Percentiles rank a stretch among this genome's conserved stretches.
phyloP scores from a whole-genome alignment of 2,329 filamentous ascomycete species.

The Zymoseptoria tritici region DNA sequence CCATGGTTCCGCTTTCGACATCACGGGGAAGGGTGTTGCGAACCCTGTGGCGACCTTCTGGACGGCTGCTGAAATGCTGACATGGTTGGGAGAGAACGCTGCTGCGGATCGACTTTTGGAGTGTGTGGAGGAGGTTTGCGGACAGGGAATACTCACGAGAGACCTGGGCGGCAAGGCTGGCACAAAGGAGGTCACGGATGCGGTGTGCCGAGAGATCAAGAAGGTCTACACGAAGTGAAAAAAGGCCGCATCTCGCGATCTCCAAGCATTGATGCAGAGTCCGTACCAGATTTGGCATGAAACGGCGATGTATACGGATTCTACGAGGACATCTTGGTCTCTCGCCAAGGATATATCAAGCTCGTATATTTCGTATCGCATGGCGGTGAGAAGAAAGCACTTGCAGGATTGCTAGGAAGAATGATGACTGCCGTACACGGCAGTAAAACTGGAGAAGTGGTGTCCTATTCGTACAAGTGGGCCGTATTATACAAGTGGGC shows the following conservation, averaged over 20 bases:
- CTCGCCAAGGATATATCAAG: not conserved
- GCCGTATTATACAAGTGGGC: too few relatives aligned
- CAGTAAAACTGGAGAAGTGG: not conserved
- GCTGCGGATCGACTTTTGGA: constrained; percentile 45
- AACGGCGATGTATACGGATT: not conserved
- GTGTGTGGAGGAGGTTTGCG: constrained; percentile 48
- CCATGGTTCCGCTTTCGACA: constrained; percentile 50
- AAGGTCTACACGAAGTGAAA: constrained; percentile 1
- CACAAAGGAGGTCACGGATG: constrained; percentile 38
- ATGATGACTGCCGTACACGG: not conserved
- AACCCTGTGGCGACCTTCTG: constrained; percentile 55
- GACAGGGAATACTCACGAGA: constrained; percentile 44
- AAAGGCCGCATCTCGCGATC: not conserved
- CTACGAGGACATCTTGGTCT: not conserved
- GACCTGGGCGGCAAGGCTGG: constrained; percentile 45
- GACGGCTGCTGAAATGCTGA: constrained; percentile 52
- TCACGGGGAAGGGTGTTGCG: constrained; percentile 53
- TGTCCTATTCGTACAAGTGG: not conserved
- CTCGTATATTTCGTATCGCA: not conserved
- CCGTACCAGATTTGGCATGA: not conserved
- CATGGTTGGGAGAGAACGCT: constrained; percentile 49
- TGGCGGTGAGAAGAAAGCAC: not conserved
- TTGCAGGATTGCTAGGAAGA: too few relatives aligned
- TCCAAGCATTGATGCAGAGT: not conserved
- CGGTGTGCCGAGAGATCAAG: constrained; percentile 35